Base-by-base conservation (phyloP, 805 yeast species). In the Metschnikowia borealis region DNA sequence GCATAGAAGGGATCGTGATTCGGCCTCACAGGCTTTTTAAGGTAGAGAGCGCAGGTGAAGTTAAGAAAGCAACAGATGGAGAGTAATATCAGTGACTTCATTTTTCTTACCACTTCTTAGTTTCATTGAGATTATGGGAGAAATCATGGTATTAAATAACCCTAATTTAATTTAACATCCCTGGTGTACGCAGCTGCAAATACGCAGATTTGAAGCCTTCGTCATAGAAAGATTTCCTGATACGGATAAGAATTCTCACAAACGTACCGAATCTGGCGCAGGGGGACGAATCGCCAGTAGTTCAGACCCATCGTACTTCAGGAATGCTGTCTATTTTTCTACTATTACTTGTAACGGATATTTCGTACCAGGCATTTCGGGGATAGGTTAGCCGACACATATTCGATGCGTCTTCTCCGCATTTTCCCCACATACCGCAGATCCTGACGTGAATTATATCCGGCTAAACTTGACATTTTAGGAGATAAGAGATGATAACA, bases 1-100 rank as follows among this genome's bases (percentile, higher is more conserved):
- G 14, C 13, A 18, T 52, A 52, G 35, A 52, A 52, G 17, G 45
- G 29, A 26, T 51, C 54, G 5, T 36, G 21, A 17, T 36, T 20
- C 7, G 54, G 52, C 15, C 41, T 37, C 20, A 21, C 15, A 2
- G 39, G 46, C 26, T 44, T 43, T 15, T 41, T 42, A 13, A 35
- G 33, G 46, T 44, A 44, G 17, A 44, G 46, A 20, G 46, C 46
- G 46, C 11, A 14, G 23, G 38, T 11, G 17, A 41, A 17, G n/a
- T 18, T 18, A 17, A 41, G 7, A 11, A 41, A 32, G 29, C 34
- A 18, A 18, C 44, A 41, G 14, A 41, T 11, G 14, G 15, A 5
- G 36, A 41, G 29, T 11, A 41, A 14, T 32, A 20, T 18, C 36
- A 18, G 36, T 14, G 13, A 8, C 36, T 32, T 41, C 44, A 41